These are phyloP conservation scores for Yarrowia sp. DNA, from an alignment of 805 yeast genomes.

Conservation along the genomic window DNA sequence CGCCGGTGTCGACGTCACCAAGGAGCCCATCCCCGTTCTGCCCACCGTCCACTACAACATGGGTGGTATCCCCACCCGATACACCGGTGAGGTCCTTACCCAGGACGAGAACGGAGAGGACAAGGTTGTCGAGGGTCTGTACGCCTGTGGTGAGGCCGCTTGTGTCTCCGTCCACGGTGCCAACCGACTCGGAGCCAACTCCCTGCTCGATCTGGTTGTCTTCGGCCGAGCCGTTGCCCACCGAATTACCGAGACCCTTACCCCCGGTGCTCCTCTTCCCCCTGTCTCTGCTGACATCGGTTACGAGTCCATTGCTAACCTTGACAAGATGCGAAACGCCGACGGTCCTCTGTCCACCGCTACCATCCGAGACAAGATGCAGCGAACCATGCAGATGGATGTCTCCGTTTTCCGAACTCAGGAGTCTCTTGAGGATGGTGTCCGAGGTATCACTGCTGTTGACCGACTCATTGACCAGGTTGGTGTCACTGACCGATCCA, in stretches of 20 bases:
- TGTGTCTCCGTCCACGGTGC: slow-evolving; percentile 99
- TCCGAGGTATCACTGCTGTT: slow-evolving; percentile 65
- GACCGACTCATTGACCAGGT: slow-evolving; percentile 72
- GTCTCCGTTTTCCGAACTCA: slow-evolving; percentile 96
- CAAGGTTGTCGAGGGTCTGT: slow-evolving; percentile 83
- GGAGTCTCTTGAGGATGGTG: slow-evolving; percentile 89
- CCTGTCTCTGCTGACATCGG: slow-evolving; percentile 85
- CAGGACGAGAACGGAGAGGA: slow-evolving; percentile 84
- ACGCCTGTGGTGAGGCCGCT: slow-evolving; percentile 98
- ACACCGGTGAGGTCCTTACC: slow-evolving; percentile 91
- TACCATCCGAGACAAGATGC: slow-evolving; percentile 87
- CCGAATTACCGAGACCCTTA: slow-evolving; percentile 77
- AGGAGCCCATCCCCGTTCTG: slow-evolving; percentile 96
- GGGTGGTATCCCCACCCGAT: slow-evolving; percentile 99
- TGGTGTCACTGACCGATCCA: slow-evolving; percentile 89
- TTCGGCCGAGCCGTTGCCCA: slow-evolving; percentile 98
- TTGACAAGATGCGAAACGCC: slow-evolving; percentile 84
- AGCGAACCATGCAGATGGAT: slow-evolving; percentile 92
- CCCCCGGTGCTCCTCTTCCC: slow-evolving; percentile 85
- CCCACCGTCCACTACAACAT: slow-evolving; percentile 99
- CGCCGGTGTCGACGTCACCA: slow-evolving; percentile 99
- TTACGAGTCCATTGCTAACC: slow-evolving; percentile 80
- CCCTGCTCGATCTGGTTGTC: slow-evolving; percentile 91
- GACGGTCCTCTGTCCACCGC: slow-evolving; percentile 80
- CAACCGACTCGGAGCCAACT: slow-evolving; percentile 98